phyloP scores from a whole-genome alignment of 805 yeast species.

The Candida dajiaensis region DNA sequence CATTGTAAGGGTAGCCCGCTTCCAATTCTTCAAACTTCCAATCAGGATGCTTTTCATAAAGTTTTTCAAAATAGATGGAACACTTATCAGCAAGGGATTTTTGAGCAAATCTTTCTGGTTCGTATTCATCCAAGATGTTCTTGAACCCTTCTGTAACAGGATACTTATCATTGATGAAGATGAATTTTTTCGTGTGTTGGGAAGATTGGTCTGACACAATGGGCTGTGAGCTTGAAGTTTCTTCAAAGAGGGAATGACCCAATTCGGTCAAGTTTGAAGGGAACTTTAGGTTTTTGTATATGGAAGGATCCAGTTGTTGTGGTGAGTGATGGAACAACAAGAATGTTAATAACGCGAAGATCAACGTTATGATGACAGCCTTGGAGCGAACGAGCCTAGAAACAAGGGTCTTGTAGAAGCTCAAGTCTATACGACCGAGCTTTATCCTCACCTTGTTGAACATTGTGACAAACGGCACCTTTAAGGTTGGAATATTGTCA shows the following conservation, averaged over 20 bases:
- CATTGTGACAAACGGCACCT: too few species aligned
- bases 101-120: slow-evolving; percentile 13
- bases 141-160: slow-evolving; percentile 18
- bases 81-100: slow-evolving; percentile 14
- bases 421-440: background rate
- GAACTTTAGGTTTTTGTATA: background rate
- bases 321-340: background rate
- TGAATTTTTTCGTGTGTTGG: slow-evolving; percentile 1
- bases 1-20: slow-evolving; percentile 14
- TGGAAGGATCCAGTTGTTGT: background rate
- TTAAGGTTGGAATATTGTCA: too few species aligned
- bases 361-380: background rate
- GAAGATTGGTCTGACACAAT: background rate
- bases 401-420: background rate
- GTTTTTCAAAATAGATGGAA: slow-evolving; percentile 13
- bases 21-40: slow-evolving; percentile 21
- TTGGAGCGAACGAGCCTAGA: background rate
- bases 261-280: background rate
- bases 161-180: slow-evolving; percentile 18
- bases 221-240: background rate
- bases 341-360: background rate
- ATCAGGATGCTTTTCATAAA: slow-evolving; percentile 16
- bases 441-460: background rate
- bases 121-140: slow-evolving; percentile 8
- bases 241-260: background rate